Percentiles rank a stretch among this genome's conserved stretches.
Evolutionary conservation across 1,284 basidiomycete species (phyloP).

Genomic region (Tremellales sp.): DNA sequence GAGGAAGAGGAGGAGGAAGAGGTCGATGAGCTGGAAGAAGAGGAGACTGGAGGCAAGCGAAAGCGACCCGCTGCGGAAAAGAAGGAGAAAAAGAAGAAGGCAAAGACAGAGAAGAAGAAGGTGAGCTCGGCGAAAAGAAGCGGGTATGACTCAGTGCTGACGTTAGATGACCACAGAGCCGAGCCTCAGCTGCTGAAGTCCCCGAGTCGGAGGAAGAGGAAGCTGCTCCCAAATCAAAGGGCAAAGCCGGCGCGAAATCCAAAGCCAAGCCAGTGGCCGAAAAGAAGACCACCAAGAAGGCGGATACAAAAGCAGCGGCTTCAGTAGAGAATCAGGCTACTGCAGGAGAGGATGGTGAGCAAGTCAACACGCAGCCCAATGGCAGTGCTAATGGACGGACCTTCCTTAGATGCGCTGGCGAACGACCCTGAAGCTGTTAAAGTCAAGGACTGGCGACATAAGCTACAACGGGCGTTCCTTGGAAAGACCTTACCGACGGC

Average conservation of each 20-base stretch:
- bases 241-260: constrained; percentile 39
- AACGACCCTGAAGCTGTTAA: constrained; percentile 68
- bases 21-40: constrained; percentile 57
- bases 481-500: constrained; percentile 52
- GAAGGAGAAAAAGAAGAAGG: constrained; percentile 54
- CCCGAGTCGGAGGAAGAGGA: constrained; percentile 19
- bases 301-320: constrained; percentile 10
- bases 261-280: constrained; percentile 25
- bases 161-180: not conserved
- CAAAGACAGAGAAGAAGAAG: constrained; percentile 49
- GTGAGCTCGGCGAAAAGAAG: constrained; percentile 18
- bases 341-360: constrained; percentile 34
- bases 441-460: constrained; percentile 84
- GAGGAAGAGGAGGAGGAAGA: constrained; percentile 59
- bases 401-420: constrained; percentile 46
- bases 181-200: constrained; percentile 7
- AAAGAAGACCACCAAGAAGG: constrained; percentile 26
- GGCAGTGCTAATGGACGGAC: constrained; percentile 4
- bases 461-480: constrained; percentile 84
- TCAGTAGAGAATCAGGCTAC: constrained; percentile 20
- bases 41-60: constrained; percentile 58
- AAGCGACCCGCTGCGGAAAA: constrained; percentile 51
- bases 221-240: constrained; percentile 50
- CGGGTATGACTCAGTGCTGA: constrained; percentile 4
- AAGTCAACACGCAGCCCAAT: not conserved